Conservation (phyloP, 495 filamentous ascomycete species). For the Bathelium albidoporum region DNA sequence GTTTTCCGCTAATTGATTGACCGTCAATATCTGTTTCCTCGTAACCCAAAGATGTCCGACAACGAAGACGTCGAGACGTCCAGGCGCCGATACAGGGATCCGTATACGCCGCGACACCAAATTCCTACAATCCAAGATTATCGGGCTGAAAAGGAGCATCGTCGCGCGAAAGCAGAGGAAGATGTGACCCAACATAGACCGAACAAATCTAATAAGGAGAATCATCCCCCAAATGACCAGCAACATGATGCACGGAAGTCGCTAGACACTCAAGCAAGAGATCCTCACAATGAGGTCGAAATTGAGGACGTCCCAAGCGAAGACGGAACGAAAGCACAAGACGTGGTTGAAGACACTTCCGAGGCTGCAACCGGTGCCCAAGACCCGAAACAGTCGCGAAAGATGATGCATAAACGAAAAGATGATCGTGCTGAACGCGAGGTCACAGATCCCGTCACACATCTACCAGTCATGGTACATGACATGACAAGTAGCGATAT, state of each 20-base stretch:
- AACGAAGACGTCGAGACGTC: constrained; percentile 37
- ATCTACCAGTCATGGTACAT: constrained; percentile 53
- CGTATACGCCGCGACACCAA: constrained; percentile 47
- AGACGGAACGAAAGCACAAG: constrained; percentile 27
- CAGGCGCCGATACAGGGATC: constrained; percentile 37
- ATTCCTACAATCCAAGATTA: constrained; percentile 56
- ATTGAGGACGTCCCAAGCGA: constrained; percentile 5
- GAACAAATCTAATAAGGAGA: constrained; percentile 10
- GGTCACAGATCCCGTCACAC: constrained; percentile 65
- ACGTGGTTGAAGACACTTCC: constrained; percentile 42
- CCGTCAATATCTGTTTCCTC: neutral
- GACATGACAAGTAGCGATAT: constrained; percentile 54
- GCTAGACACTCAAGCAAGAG: constrained; percentile 29
- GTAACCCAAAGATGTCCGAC: constrained; percentile 25
- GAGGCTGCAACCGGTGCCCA: constrained; percentile 35
- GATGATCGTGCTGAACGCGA: constrained; percentile 43
- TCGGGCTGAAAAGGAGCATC: constrained; percentile 43
- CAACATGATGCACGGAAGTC: constrained; percentile 11
- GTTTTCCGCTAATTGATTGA: neutral
- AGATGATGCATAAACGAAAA: constrained; percentile 40
- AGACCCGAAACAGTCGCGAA: constrained; percentile 48
- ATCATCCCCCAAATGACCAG: constrained; percentile 12
- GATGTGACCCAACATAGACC: neutral
- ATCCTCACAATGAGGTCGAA: constrained; percentile 16
- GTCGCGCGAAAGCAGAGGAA: constrained; percentile 27